Conservation (phyloP, 371 early-diverging fungal genomes). For the Rhizopus arrhizus region DNA sequence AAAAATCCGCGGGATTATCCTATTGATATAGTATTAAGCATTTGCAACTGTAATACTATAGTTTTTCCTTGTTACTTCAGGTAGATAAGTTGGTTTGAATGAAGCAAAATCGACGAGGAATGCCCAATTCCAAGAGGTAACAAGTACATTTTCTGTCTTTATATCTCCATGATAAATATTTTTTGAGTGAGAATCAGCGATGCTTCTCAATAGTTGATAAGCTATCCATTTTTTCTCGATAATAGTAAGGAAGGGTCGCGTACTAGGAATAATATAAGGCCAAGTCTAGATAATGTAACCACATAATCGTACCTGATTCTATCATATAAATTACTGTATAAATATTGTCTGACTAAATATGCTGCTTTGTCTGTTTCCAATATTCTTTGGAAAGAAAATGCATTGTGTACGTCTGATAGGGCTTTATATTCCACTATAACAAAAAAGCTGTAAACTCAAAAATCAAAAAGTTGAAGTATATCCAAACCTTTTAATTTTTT, state of each 20-base stretch:
- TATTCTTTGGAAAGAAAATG: slow-evolving; percentile 77
- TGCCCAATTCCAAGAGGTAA: slow-evolving; percentile 94
- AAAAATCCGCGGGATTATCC: slow-evolving; percentile 94
- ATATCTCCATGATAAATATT: slow-evolving; percentile 42
- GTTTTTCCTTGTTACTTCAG: slow-evolving; percentile 61
- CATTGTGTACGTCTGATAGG: slow-evolving; percentile 73
- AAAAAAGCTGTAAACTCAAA: neutral
- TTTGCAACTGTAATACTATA: neutral
- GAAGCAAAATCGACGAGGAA: slow-evolving; percentile 87
- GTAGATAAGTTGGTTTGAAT: slow-evolving; percentile 89
- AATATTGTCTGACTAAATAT: slow-evolving; percentile 85
- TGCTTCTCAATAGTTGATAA: slow-evolving; percentile 79
- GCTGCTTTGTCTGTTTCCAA: slow-evolving; percentile 89
- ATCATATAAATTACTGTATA: slow-evolving; percentile 90
- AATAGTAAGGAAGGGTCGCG: slow-evolving; percentile 85
- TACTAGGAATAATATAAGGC: slow-evolving; percentile 51
- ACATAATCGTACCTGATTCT: slow-evolving; percentile 72
- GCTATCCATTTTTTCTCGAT: slow-evolving; percentile 94
- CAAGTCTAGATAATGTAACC: neutral
- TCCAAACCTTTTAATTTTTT: slow-evolving; percentile 59
- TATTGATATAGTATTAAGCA: slow-evolving; percentile 19
- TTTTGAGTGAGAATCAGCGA: slow-evolving; percentile 78
- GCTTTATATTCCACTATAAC: slow-evolving; percentile 66
- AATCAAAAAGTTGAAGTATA: neutral
- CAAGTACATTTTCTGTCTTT: slow-evolving; percentile 55